Conservation (phyloP, 768 basidiomycete genomes). For the Trametes villosa region DNA sequence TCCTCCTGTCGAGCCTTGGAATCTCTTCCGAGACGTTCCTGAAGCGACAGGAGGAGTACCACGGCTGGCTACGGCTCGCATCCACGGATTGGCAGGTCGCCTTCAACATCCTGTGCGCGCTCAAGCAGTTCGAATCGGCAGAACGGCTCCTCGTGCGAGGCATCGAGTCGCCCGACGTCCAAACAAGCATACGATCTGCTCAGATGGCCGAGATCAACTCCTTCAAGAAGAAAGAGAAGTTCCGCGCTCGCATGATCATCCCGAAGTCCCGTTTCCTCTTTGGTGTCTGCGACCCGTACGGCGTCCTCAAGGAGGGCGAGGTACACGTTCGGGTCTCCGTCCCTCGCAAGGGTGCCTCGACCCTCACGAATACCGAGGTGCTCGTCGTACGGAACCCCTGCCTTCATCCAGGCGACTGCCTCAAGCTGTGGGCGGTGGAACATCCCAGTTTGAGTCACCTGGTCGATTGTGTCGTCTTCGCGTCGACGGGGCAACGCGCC, state of each 20-base stretch:
- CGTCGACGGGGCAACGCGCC: constrained; percentile 60
- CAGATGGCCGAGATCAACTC: constrained; percentile 56
- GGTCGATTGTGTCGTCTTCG: constrained; percentile 70
- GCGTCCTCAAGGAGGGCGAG: constrained; percentile 63
- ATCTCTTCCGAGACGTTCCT: constrained; percentile 57
- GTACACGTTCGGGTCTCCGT: constrained; percentile 64
- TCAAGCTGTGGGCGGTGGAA: constrained; percentile 65
- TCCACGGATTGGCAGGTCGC: constrained; percentile 52
- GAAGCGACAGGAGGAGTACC: constrained; percentile 60
- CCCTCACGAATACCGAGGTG: constrained; percentile 63
- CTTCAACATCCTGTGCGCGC: constrained; percentile 58
- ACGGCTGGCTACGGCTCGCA: constrained; percentile 59
- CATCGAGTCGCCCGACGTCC: constrained; percentile 48
- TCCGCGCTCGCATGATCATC: constrained; percentile 61
- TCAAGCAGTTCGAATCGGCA: constrained; percentile 52
- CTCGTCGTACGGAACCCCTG: constrained; percentile 72
- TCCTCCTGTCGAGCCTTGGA: constrained; percentile 66
- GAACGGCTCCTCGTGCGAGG: constrained; percentile 61
- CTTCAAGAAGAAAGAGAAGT: constrained; percentile 56
- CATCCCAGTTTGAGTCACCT: constrained; percentile 56
- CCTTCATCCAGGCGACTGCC: constrained; percentile 68
- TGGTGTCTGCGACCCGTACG: constrained; percentile 70
- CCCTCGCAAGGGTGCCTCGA: constrained; percentile 53
- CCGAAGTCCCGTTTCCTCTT: constrained; percentile 65
- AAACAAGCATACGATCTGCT: constrained; percentile 43